Evolutionary conservation across 1,139 yeast species (phyloP).

Genomic region (Saccharomycopsis phalli): DNA sequence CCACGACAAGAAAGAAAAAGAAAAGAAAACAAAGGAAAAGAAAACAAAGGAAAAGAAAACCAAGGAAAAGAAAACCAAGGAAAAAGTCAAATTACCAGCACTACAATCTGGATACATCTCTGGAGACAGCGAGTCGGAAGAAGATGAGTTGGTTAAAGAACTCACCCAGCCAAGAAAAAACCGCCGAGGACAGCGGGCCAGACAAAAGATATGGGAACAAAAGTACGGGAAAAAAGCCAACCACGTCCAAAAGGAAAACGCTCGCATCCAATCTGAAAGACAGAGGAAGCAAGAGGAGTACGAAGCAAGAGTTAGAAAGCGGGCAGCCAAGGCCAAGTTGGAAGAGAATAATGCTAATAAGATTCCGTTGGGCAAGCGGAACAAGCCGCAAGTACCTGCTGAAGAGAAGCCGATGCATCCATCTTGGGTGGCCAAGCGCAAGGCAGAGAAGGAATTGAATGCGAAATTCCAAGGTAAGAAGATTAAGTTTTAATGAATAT

Average conservation of each 20-base stretch:
- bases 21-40: slow-evolving; percentile 23
- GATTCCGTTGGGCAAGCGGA: slow-evolving; percentile 33
- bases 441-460: slow-evolving; percentile 57
- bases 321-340: slow-evolving; percentile 42
- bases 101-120: slow-evolving; percentile 73
- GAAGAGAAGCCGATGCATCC: slow-evolving; percentile 54
- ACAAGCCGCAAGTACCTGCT: slow-evolving; percentile 21
- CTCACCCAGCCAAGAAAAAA: slow-evolving; percentile 53
- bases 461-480: slow-evolving; percentile 79
- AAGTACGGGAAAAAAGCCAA: slow-evolving; percentile 82
- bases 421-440: slow-evolving; percentile 86
- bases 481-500: slow-evolving; percentile 28
- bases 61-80: slow-evolving; percentile 23
- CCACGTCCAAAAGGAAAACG: slow-evolving; percentile 61
- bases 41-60: slow-evolving; percentile 25
- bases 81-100: slow-evolving; percentile 47
- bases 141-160: slow-evolving; percentile 25
- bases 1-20: slow-evolving; percentile 23
- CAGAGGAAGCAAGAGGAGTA: slow-evolving; percentile 53
- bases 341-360: slow-evolving; percentile 22
- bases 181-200: slow-evolving; percentile 93
- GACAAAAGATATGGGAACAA: slow-evolving; percentile 92
- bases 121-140: slow-evolving; percentile 40
- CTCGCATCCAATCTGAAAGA: slow-evolving; percentile 44
- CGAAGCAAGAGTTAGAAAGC: slow-evolving; percentile 64